Evolutionary conservation across 495 filamentous ascomycete species (phyloP), one percentile per base, ranked within the genome.

Genomic region (Achaetomiella virescens): DNA sequence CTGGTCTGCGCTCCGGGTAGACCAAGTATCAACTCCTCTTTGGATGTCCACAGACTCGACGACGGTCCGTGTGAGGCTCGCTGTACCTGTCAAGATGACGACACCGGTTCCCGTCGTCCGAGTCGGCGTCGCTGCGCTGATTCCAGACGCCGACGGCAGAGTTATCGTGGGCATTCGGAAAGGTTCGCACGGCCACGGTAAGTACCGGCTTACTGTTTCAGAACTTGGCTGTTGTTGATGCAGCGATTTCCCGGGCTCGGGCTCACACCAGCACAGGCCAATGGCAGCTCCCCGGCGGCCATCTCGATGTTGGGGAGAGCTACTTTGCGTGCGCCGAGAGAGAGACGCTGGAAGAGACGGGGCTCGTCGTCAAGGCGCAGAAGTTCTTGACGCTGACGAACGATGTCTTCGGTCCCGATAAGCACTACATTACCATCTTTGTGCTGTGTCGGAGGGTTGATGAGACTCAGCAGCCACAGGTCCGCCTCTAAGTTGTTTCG

Each of bases 261-360:
- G 6, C 17, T 14, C 24, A 18, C 20, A 33, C 35, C 44, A 25
- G 9, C 3, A 54, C 20, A 77, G 85, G 81, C 2, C 80, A 81
- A 7, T 84, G 74, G 74, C 81, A 80, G 25, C 74, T 85, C 15
- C 84, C 86, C 4, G 86, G 86, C 42, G 86, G 86, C 4, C 85
- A 89, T 48, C 78, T 88, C 20, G 84, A 89, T 38, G 75, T 78
- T 53, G 81, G 81, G 41, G 86, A 89, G 61, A 68, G 70, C 2
- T 75, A 77, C 43, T 74, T 81, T 38, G 67, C 57, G 0, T 86
- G 84, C 61, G 84, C 84, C 0, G 75, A 66, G 46, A 78, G 86
- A n/a, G 86, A 88, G 63, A 70, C 81, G 1, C 67, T 81, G 9
- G 85, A 89, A 64, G 86, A 89, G 65, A 86, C 86, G 0, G 85